Conservation (phyloP, 768 basidiomycete species). For the Multifurca ochricompacta region DNA sequence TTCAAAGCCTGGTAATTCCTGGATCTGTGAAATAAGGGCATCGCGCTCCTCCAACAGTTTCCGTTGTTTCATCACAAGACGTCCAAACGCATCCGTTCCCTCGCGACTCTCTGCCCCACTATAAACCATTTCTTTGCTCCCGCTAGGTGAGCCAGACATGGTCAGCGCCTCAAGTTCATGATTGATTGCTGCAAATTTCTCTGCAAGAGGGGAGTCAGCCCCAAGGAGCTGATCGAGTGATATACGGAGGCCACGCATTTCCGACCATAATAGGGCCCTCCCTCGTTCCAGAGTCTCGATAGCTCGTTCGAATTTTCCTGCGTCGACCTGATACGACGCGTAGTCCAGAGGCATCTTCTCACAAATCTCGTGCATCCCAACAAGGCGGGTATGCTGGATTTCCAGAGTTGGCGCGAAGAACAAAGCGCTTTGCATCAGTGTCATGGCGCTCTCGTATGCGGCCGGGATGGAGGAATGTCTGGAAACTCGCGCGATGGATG, state of each 20-base stretch:
- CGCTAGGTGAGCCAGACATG: background rate
- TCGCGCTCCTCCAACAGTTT: background rate
- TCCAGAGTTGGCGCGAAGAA: background rate
- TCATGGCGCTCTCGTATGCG: conserved; percentile 3
- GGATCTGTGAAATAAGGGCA: background rate
- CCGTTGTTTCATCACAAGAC: background rate
- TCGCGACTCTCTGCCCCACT: background rate
- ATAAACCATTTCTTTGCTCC: background rate
- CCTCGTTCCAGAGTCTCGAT: too few relatives aligned
- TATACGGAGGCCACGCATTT: too few relatives aligned
- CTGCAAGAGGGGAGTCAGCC: background rate
- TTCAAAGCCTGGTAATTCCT: background rate
- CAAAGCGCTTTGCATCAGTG: background rate
- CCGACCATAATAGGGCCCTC: too few relatives aligned
- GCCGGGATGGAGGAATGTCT: background rate
- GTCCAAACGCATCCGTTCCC: background rate
- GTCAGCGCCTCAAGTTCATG: background rate
- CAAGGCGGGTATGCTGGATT: background rate
- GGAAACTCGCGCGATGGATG: background rate
- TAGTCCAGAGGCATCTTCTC: background rate
- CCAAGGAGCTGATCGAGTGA: background rate
- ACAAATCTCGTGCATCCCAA: background rate
- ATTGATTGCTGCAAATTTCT: background rate
- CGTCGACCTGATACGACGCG: background rate
- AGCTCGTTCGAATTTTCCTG: background rate